Evolutionary conservation across 225 moss, liverwort and hornwort species (phyloP).

Genomic region (Straminergon stramineum): DNA sequence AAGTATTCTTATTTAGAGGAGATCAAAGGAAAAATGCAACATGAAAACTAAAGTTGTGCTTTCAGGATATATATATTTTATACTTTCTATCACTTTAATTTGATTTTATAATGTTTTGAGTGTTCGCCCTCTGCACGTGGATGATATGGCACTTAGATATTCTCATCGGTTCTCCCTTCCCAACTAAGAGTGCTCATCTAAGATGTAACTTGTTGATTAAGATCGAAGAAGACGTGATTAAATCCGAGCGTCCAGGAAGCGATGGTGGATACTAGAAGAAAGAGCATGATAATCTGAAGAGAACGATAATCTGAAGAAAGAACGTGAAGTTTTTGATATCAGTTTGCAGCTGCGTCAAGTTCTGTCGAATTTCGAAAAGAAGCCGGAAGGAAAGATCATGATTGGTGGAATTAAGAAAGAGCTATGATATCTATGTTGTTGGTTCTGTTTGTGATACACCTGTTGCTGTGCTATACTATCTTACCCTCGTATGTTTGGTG

Average conservation of each 20-base stretch:
- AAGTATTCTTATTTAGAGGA: not conserved
- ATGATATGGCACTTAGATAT: no score
- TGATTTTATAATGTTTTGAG: not conserved
- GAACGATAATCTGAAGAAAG: not conserved
- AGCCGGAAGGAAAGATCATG: no score
- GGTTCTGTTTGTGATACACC: not conserved
- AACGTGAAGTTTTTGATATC: not conserved
- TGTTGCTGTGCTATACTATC: no score
- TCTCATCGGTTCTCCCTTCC: no score
- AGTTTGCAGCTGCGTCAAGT: not conserved
- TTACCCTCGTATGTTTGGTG: not conserved
- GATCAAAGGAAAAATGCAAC: not conserved
- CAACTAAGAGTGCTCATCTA: not conserved
- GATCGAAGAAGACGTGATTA: not conserved
- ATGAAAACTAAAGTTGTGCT: not conserved
- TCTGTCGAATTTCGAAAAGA: no score
- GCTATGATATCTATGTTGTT: not conserved
- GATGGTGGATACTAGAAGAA: no score
- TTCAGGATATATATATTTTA: not conserved
- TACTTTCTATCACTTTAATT: not conserved
- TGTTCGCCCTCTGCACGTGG: not conserved
- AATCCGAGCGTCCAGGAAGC: not conserved
- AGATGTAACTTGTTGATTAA: not conserved
- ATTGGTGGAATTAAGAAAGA: not conserved
- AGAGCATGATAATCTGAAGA: no score